phyloP scores from a whole-genome alignment of 176 grass and related monocot genomes.

The Aegilops tauschii region DNA sequence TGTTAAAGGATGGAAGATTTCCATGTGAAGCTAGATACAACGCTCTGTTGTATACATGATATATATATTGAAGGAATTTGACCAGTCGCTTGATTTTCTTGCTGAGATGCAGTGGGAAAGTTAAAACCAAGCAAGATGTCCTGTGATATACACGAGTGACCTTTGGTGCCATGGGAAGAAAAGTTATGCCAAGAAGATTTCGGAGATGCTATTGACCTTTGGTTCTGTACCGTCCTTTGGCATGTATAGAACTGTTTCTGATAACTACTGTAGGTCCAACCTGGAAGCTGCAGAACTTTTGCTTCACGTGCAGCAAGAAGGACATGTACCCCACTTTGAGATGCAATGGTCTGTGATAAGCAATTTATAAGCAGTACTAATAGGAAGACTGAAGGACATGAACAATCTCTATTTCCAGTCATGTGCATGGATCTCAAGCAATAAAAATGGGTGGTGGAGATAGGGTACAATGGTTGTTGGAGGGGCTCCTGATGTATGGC shows the following conservation, averaged over 20 bases:
- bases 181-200: constrained; percentile 55
- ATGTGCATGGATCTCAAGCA: no score
- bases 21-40: constrained; percentile 63
- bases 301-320: constrained; percentile 70
- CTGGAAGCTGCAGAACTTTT: constrained; percentile 66
- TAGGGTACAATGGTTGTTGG: no score
- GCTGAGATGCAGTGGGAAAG: constrained; percentile 64
- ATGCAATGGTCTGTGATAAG: constrained; percentile 80
- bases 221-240: constrained; percentile 50
- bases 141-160: constrained; percentile 42
- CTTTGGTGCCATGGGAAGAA: constrained; percentile 65
- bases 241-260: constrained; percentile 76
- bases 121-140: constrained; percentile 48
- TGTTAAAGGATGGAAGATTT: constrained; percentile 65
- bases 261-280: constrained; percentile 55
- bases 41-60: constrained; percentile 50
- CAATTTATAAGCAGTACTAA: constrained; percentile 54
- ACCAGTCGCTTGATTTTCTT: constrained; percentile 58
- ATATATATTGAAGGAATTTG: constrained; percentile 51
- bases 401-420: background rate
- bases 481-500: no score
- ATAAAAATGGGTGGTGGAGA: no score
- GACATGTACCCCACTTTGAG: constrained; percentile 55
- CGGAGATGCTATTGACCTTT: no score
- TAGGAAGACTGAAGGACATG: constrained; percentile 38